phyloP scores from a whole-genome alignment of 768 basidiomycete species.

The Mycena leptocephala region DNA sequence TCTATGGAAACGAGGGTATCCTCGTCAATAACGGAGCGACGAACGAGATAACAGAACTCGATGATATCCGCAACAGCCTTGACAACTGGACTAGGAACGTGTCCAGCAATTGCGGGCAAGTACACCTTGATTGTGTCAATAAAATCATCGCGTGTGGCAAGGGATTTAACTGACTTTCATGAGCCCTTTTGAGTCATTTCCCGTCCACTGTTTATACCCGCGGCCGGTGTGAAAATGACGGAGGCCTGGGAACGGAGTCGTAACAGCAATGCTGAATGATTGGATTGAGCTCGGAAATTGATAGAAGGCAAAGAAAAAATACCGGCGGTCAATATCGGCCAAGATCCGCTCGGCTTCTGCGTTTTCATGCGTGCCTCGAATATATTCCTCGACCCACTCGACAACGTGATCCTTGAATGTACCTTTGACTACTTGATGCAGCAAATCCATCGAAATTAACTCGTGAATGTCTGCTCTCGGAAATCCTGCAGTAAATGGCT shows the following conservation, averaged over 20 bases:
- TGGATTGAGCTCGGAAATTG: slow-evolving; percentile 22
- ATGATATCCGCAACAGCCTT: too few species aligned
- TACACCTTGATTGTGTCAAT: too few species aligned
- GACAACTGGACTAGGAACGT: too few species aligned
- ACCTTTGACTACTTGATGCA: too few species aligned
- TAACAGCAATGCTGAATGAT: neutral
- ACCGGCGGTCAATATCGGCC: slow-evolving; percentile 51
- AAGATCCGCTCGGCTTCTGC: slow-evolving; percentile 35
- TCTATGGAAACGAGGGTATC: too few species aligned
- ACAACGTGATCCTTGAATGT: slow-evolving; percentile 57
- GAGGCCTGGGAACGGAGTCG: too few species aligned
- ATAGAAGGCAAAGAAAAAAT: neutral
- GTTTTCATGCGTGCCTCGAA: slow-evolving; percentile 9
- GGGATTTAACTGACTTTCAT: slow-evolving; percentile 38
- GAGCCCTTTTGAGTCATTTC: slow-evolving; percentile 40
- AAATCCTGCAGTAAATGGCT: too few species aligned
- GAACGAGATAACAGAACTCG: too few species aligned
- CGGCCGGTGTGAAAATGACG: slow-evolving; percentile 37
- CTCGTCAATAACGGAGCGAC: too few species aligned
- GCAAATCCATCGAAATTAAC: slow-evolving; percentile 45
- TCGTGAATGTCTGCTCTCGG: slow-evolving; percentile 52
- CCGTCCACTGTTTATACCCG: slow-evolving; percentile 42
- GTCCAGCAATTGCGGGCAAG: too few species aligned
- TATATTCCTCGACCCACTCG: too few species aligned
- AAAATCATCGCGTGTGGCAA: too few species aligned